phyloP scores from a whole-genome alignment of 805 yeast genomes.

The Pichia heedii region DNA sequence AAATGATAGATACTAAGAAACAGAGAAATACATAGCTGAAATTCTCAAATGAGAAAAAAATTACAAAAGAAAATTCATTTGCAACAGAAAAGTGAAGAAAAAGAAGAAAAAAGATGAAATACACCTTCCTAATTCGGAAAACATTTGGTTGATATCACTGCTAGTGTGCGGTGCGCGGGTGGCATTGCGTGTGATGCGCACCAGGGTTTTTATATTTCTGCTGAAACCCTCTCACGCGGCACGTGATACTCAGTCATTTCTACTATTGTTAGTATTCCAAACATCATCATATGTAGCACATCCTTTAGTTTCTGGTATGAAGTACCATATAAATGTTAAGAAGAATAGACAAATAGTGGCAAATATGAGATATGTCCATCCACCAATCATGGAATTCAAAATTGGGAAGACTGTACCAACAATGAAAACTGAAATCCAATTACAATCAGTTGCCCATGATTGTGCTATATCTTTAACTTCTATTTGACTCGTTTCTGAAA shows the following conservation, averaged over 20 bases:
- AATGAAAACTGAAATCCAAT: slow-evolving; percentile 83
- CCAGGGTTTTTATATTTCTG: no score
- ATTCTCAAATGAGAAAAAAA: no score
- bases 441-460: slow-evolving; percentile 83
- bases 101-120: no score
- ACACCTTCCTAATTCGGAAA: no score
- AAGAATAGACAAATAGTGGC: slow-evolving; percentile 47
- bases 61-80: no score
- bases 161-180: no score
- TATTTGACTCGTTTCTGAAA: slow-evolving; percentile 80
- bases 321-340: slow-evolving; percentile 34
- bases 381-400: slow-evolving; percentile 56
- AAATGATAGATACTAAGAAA: no score
- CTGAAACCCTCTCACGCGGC: no score
- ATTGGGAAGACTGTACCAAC: slow-evolving; percentile 79
- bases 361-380: slow-evolving; percentile 69
- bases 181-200: no score
- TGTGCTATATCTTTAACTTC: slow-evolving; percentile 82
- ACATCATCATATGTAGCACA: slow-evolving; percentile 52
- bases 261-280: slow-evolving; percentile 35
- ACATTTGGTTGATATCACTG: no score
- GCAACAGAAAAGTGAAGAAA: no score
- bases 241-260: not conserved
- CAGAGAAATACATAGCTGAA: no score
- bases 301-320: slow-evolving; percentile 75